A percentile compares a stretch with the other conserved stretches of the same genome.
Conservation (phyloP, 1,284 basidiomycete species). For the Leccinum subrobustum region DNA sequence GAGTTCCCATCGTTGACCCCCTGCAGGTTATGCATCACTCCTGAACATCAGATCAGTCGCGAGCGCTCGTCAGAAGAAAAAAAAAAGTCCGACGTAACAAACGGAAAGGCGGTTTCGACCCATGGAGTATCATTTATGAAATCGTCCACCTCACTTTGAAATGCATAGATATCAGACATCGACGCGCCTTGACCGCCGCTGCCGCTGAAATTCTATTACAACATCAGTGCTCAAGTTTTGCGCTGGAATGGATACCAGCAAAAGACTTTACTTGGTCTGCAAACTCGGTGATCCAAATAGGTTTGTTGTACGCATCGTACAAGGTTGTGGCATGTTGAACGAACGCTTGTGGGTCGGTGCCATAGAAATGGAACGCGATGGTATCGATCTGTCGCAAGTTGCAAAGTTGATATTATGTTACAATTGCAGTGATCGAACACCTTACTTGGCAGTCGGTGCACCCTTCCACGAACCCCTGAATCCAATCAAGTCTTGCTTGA, state of each 20-base stretch:
- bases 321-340: conserved; percentile 51
- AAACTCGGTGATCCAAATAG: conserved; percentile 70
- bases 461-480: conserved; percentile 53
- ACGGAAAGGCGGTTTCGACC: conserved; percentile 63
- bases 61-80: neutral
- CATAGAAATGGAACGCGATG: conserved; percentile 65
- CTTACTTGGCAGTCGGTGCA: conserved; percentile 54
- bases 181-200: conserved; percentile 47
- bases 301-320: conserved; percentile 49
- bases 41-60: conserved; percentile 33
- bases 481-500: conserved; percentile 61
- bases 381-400: conserved; percentile 44
- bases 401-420: neutral
- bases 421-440: neutral
- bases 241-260: too few species aligned
- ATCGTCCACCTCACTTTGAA: conserved; percentile 53
- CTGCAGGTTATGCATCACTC: conserved; percentile 65
- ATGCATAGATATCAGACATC: conserved; percentile 47
- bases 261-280: conserved; percentile 52
- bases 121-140: conserved; percentile 59
- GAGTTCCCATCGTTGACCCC: conserved; percentile 66
- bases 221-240: neutral
- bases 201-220: conserved; percentile 53
- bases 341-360: conserved; percentile 48
- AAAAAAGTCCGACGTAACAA: conserved; percentile 42